Evolutionary conservation across 1,284 basidiomycete species (phyloP).

Genomic region (Ceratobasidium papillatum): DNA sequence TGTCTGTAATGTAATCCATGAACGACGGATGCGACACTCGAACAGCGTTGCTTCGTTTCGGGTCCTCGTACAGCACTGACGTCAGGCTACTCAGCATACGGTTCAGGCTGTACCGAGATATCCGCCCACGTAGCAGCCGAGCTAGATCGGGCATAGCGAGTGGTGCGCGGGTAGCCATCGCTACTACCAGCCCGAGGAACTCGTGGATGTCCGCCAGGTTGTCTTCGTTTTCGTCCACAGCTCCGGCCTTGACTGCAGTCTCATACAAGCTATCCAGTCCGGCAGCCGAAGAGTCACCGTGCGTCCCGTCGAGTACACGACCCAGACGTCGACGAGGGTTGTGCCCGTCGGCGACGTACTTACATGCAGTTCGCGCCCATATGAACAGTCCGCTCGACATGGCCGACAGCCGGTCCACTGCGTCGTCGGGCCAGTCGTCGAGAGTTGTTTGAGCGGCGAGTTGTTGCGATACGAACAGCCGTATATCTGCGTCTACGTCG

Average conservation of each 20-base stretch:
- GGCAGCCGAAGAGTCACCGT: neutral
- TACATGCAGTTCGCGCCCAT: no score
- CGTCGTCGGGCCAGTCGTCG: neutral
- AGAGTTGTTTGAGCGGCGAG: neutral
- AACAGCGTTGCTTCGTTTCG: neutral
- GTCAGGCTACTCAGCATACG: neutral
- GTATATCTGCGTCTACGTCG: neutral
- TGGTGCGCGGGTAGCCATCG: neutral
- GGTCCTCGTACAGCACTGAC: constrained; percentile 26
- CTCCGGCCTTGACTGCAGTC: neutral
- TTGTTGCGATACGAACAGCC: neutral
- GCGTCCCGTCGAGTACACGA: neutral
- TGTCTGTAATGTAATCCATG: no score
- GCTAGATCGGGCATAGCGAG: constrained; percentile 6
- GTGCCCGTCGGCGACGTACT: neutral
- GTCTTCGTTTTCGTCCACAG: neutral
- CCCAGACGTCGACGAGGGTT: neutral
- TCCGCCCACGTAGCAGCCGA: neutral
- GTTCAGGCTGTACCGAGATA: neutral
- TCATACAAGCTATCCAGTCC: neutral
- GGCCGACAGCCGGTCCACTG: neutral
- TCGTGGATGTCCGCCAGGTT: neutral
- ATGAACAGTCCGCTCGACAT: neutral
- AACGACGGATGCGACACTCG: constrained; percentile 30
- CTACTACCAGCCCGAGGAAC: constrained; percentile 21